Base-by-base conservation (phyloP, 257 asterid species). In the Scutellaria minor region DNA sequence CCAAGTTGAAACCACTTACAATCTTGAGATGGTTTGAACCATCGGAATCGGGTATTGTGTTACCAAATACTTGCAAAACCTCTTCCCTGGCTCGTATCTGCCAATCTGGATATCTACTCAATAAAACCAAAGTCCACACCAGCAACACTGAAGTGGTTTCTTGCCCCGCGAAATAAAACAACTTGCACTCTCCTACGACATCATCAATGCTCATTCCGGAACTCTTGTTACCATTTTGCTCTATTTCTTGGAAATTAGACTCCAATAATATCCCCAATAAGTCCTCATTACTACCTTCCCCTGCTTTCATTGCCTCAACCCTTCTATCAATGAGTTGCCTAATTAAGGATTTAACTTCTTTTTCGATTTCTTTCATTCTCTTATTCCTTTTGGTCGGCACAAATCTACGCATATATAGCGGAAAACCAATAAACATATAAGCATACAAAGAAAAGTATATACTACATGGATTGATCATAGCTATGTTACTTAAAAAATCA, bases 81-180 rank as follows among this genome's bases (percentile, higher is more conserved):
- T 86, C 86, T 42, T 80, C 86, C 22, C 89, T 63, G 2, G 89
- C 92, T 39, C 71, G 76, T 0, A 7, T 35, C 53, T 86, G 91
- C 92, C 89, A 86, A 1, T 86, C 81, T 3, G 66, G 81, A 75
- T 76, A 69, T 27, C 27, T 72, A 31, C 84, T 63, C 53, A 86
- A 54, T 5, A 82, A 22, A 24, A 86, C 50, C 80, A 86, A 9
- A 5, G 89, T 54, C 91, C 91, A 86, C 3, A 74, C 75, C n/a
- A 86, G 77, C 67, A 80, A 63, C 9, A 53, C 52, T 1, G 91
- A 68, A 12, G 85, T 82, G 0, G 89, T 80, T 72, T 84, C 87
- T 10, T 84, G 85, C 7, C 88, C 90, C 6, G 83, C 90, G 9
- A 77, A 81, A 57, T 85, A 85, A 61, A 83, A 85, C 8, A 85